Evolutionary conservation across 805 yeast species (phyloP), one percentile per base, ranked within the genome.

Genomic region (Candida broadrunensis): DNA sequence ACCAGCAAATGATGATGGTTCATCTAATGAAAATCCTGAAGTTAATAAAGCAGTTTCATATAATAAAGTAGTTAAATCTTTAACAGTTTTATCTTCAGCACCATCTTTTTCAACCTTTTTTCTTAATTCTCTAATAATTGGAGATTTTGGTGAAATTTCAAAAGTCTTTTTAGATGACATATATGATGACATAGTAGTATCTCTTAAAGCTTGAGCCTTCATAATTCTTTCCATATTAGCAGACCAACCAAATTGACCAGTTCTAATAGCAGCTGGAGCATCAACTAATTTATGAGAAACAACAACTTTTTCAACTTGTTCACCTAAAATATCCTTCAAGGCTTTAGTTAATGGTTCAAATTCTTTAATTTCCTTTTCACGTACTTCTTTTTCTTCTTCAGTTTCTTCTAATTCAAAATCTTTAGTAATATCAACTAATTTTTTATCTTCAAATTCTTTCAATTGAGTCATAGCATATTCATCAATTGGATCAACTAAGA

Each of bases 161-260:
- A 93, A 88, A 65, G 93, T 93, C 85, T 93, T 93, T 89, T 93
- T 93, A 42, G 99, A 93, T 36, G 98, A 85, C 99, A 93, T 93
- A 93, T 93, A 93, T 49, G 97, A 82, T 32, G 98, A 89, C 99
- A 93, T 93, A 58, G 96, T 80, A 58, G 96, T 87, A 73, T 93
- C 99, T 79, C 98, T 89, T 63, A 93, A 78, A 59, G 99, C 99
- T 80, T 93, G 99, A 49, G 99, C 99, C 81, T 93, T 93, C 99
- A 93, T 93, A 81, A 93, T 93, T 85, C 99, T 91, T 81, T 93
- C 99, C 99, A 93, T 93, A 81, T 93, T 93, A 63, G 99, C 99
- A 56, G 99, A 93, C 99, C 99, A 93, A 71, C 99, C 99, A 72
- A 93, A 93, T 79, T 93, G 98, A 57, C 97, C 98, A 56, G 99